phyloP scores from a whole-genome alignment of 164 flowering plant species.

The Buxus sempervirens region DNA sequence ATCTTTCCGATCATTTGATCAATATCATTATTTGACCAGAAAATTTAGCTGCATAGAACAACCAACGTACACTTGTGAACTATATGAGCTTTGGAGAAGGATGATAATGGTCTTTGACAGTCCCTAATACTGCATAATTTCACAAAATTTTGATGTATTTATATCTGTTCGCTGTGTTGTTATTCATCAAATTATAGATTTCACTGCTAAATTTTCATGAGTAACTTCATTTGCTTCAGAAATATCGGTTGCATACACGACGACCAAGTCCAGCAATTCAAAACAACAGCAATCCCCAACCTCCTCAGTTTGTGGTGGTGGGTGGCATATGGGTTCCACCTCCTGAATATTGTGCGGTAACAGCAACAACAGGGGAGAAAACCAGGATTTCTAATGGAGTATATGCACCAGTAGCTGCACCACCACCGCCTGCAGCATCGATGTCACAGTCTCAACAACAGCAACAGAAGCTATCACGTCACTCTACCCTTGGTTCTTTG shows the following conservation, averaged over 20 bases:
- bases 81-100: no score
- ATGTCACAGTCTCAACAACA: conserved; percentile 1
- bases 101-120: no score
- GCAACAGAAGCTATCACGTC: conserved; percentile 16
- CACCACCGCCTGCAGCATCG: conserved; percentile 2
- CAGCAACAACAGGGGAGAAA: conserved; percentile 28
- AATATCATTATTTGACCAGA: no score
- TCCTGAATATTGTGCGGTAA: conserved; percentile 35
- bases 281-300: conserved; percentile 38
- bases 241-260: conserved; percentile 71
- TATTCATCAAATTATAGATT: no score
- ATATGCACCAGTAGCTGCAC: conserved; percentile 45
- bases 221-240: conserved; percentile 31
- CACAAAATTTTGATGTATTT: no score
- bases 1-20: no score
- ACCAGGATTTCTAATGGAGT: conserved; percentile 26
- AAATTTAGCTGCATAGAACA: background rate
- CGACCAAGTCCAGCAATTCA: conserved; percentile 46
- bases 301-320: conserved; percentile 66
- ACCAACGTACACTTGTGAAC: background rate
- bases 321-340: conserved; percentile 84
- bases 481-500: conserved; percentile 17
- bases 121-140: no score
- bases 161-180: no score
- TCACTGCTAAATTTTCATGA: no score